Evolutionary conservation across 768 basidiomycete genomes (phyloP).

Genomic region (Kwoniella mangroviensis): DNA sequence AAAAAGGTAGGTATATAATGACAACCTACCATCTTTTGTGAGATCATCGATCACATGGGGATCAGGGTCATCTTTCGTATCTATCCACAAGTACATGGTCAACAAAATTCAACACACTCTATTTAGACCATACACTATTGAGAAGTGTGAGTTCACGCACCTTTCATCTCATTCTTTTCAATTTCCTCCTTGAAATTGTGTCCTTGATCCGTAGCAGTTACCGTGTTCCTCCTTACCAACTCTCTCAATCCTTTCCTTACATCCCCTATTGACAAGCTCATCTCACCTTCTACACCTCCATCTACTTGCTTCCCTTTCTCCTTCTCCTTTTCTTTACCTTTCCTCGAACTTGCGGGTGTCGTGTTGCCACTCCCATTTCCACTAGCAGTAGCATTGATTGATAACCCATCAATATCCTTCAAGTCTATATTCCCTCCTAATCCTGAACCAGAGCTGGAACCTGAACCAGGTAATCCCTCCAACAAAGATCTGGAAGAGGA

Average conservation of each 20-base stretch:
- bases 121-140: too few relatives aligned
- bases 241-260: slow-evolving; percentile 29
- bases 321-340: slow-evolving; percentile 34
- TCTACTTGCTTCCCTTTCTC: neutral
- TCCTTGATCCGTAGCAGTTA: neutral
- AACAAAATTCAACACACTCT: too few relatives aligned
- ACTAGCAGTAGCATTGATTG: neutral
- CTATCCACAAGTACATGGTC: neutral
- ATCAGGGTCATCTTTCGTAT: slow-evolving; percentile 5
- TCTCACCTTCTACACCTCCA: slow-evolving; percentile 27
- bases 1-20: too few relatives aligned
- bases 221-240: slow-evolving; percentile 23
- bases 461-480: neutral
- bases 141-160: neutral
- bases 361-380: neutral
- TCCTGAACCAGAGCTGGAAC: neutral
- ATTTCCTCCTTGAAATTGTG: neutral
- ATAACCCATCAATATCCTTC: neutral
- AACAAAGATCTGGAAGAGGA: slow-evolving; percentile 6
- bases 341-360: slow-evolving; percentile 14
- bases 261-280: slow-evolving; percentile 19
- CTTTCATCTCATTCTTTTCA: neutral
- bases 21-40: neutral
- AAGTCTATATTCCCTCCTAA: too few relatives aligned
- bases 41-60: neutral